A percentile compares a stretch with the other conserved stretches of the same genome.
phyloP scores from a whole-genome alignment of 2,329 filamentous ascomycete genomes.

The Fonsecaea monophora region DNA sequence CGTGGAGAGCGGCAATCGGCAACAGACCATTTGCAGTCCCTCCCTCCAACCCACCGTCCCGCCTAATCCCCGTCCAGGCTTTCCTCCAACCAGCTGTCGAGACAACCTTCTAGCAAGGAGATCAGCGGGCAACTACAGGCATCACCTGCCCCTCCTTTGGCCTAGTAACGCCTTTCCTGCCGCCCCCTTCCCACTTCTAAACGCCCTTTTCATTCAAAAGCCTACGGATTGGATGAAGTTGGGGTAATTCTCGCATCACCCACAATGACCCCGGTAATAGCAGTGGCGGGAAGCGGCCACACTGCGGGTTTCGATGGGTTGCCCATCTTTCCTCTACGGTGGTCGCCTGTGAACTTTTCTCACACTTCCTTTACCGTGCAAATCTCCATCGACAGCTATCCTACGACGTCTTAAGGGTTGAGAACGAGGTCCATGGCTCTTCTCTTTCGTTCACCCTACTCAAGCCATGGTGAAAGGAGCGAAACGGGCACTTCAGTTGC shows the following conservation, averaged over 20 bases:
- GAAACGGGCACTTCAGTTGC: conserved; percentile 65
- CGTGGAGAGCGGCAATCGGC: conserved; percentile 6
- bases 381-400: neutral
- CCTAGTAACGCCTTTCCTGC: neutral
- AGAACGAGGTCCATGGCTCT: conserved; percentile 28
- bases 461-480: conserved; percentile 34
- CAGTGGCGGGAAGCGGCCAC: conserved; percentile 22
- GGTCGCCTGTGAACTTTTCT: neutral
- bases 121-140: neutral
- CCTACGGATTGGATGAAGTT: conserved; percentile 14
- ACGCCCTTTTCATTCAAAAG: conserved; percentile 2
- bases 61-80: neutral
- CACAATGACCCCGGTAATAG: conserved; percentile 8
- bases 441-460: conserved; percentile 3
- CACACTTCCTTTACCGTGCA: conserved; percentile 1
- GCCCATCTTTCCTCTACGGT: neutral
- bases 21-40: neutral
- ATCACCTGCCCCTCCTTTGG: conserved; percentile 13
- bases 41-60: too few relatives aligned
- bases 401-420: neutral
- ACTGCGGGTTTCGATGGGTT: conserved; percentile 26
- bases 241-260: conserved; percentile 4
- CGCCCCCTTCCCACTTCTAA: neutral
- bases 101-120: neutral
- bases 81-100: conserved; percentile 2